Evolutionary conservation across 2,329 filamentous ascomycete genomes (phyloP), one percentile per base, ranked within the genome.

Genomic region (Hypoxylon sp.): DNA sequence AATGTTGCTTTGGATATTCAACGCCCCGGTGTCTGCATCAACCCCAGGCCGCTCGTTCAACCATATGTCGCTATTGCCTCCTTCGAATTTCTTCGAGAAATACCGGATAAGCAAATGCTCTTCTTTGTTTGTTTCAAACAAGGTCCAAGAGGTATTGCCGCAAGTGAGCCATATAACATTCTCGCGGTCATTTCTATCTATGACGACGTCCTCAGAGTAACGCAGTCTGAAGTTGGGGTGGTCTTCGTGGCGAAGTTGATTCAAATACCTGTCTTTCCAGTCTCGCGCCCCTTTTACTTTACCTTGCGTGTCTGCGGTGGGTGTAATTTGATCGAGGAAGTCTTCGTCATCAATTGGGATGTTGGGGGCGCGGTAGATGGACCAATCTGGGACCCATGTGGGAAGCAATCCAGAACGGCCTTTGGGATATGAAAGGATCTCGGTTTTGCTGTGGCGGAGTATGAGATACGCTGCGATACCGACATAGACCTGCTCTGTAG

Each of bases 381-480:
- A 58, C 56, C 56, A 60, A 44, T 60, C 56, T 6, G 56, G 56
- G 24, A 60, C 35, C 56, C 56, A 60, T 21, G 56, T 44, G 44
- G 46, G 56, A 15, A 44, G 35, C 8, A 24, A 35, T 19, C 32
- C 21, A 10, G 46, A 21, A 3, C 32, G 56, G 8, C 32, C 6
- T 15, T 60, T 51, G 6, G 31, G 46, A 6, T 51, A 51, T n/a
- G 46, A 39, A 8, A 60, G 17, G n/a, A 60, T 51, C 4, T 52
- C 11, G 8, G 46, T 60, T 19, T 42, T 50, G 6, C 31, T 39
- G 21, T 62, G 60, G 2, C 44, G 42, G 15, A 35, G 7, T 24
- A 62, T 29, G 31, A 62, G 60, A 32, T 56, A 62, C 29, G 60
- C 50, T 42, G 60, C 60, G 6, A 62, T 47, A 24, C 60, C 60